Percentiles rank a stretch among this genome's conserved stretches.
Conservation (phyloP, 129 eudicot genomes). For the Centella asiatica region DNA sequence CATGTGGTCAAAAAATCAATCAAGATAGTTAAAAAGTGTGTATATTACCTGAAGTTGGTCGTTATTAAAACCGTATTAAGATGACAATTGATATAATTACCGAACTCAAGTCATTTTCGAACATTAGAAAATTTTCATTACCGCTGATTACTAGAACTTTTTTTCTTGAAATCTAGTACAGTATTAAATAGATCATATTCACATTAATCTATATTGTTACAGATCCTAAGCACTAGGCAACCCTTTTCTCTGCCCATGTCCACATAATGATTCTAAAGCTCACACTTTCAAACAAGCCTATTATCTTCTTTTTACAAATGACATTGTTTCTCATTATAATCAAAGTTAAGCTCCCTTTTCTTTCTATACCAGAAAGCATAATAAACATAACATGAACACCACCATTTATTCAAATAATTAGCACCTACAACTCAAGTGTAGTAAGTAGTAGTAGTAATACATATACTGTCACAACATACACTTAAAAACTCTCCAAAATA, state of each 20-base stretch:
- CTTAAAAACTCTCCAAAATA: slow-evolving; percentile 1
- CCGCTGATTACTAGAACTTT: too few species aligned
- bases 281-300: neutral
- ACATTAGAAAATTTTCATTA: too few species aligned
- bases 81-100: too few species aligned
- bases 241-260: neutral
- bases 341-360: neutral
- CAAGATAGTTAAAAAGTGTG: too few species aligned
- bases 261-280: neutral
- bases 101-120: too few species aligned
- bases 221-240: neutral
- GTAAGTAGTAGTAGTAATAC: neutral
- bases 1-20: too few species aligned
- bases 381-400: neutral
- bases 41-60: too few species aligned
- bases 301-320: neutral
- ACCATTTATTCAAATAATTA: neutral
- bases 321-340: neutral
- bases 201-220: too few species aligned
- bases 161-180: too few species aligned
- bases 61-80: too few species aligned
- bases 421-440: neutral
- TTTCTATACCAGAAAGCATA: neutral
- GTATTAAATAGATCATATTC: too few species aligned
- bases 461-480: neutral